Evolutionary conservation across 495 filamentous ascomycete species (phyloP), one percentile per base, ranked within the genome.

Genomic region (Penicillium lividum): DNA sequence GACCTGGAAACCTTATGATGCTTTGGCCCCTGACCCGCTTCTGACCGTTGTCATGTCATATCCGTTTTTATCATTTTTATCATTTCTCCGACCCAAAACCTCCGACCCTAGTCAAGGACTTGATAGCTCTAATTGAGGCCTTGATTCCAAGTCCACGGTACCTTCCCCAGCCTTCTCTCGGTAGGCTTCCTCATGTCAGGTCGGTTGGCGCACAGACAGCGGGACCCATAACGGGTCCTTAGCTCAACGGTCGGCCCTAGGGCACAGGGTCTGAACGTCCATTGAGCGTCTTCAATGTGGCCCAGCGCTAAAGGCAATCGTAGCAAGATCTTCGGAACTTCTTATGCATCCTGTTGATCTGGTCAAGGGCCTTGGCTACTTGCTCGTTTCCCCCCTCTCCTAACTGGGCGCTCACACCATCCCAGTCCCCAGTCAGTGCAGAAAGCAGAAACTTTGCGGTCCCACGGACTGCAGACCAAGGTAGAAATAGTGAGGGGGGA

Each of bases 231-330:
- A 53, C 57, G 59, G 57, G 56, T 61, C 54, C 60, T 60, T 65
- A 52, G 65, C 30, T 45, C 50, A 68, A 68, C 65, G 65, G 65
- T 60, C 62, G 56, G 58, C 51, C 40, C 53, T 49, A 45, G 43
- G 58, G 59, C 54, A 57, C 31, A 48, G 43, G 58, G 62, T 52
- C 59, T 34, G 44, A 64, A 46, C 60, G 51, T 58, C 53, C 43
- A 56, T 31, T 30, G 18, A 28, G 31, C 56, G 34, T 1, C 46
- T 47, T 46, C 18, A 59, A 51, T 51, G 22, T 56, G 57, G 46
- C 52, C 51, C 47, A 52, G 44, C 33, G 46, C 48, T 29, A 42
- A 59, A 61, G 58, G 58, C 43, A 66, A 68, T 63, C 58, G 58
- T 27, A 44, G 44, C 45, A 16, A 63, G 66, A 63, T 66, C 66